Evolutionary conservation across 2,329 filamentous ascomycete species (phyloP).

Genomic region (Aspergillus glaucus): DNA sequence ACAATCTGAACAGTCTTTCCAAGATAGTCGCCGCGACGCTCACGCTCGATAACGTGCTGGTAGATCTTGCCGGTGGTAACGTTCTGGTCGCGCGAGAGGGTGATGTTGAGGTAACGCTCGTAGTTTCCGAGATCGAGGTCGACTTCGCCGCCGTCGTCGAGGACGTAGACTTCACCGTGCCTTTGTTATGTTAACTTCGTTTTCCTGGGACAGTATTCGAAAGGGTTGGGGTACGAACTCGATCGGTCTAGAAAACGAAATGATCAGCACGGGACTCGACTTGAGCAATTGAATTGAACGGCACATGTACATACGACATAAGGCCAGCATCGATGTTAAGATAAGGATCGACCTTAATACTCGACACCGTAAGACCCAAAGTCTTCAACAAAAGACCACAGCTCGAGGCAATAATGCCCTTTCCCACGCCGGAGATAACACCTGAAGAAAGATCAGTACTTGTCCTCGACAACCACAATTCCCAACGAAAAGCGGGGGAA

Average conservation of each 20-base stretch:
- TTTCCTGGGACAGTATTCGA: not conserved
- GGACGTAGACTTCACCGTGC: conserved; percentile 81
- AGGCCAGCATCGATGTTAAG: conserved; percentile 71
- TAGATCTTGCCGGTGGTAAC: conserved; percentile 98
- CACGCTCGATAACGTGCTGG: conserved; percentile 73
- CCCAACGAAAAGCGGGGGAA: not conserved
- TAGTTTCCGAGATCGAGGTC: conserved; percentile 72
- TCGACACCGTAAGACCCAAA: conserved; percentile 20
- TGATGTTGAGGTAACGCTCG: conserved; percentile 75
- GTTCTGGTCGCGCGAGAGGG: conserved; percentile 80
- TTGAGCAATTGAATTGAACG: conserved; percentile 1
- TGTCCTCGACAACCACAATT: not conserved
- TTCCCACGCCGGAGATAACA: conserved; percentile 48
- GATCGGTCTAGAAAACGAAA: not conserved
- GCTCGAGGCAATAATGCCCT: conserved; percentile 60
- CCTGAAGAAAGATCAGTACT: conserved; percentile 20
- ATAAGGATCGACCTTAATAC: conserved; percentile 54
- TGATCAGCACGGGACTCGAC: not conserved
- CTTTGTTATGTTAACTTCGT: conserved; percentile 9
- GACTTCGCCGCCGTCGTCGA: conserved; percentile 73
- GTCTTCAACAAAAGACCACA: conserved; percentile 26
- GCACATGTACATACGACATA: conserved; percentile 54
- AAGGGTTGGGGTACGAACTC: not conserved
- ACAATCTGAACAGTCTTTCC: conserved; percentile 87
- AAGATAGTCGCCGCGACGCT: conserved; percentile 69